These are phyloP conservation scores for Colletotrichum cuscutae DNA, from an alignment of 2,329 filamentous ascomycete genomes.

Conservation along the genomic window DNA sequence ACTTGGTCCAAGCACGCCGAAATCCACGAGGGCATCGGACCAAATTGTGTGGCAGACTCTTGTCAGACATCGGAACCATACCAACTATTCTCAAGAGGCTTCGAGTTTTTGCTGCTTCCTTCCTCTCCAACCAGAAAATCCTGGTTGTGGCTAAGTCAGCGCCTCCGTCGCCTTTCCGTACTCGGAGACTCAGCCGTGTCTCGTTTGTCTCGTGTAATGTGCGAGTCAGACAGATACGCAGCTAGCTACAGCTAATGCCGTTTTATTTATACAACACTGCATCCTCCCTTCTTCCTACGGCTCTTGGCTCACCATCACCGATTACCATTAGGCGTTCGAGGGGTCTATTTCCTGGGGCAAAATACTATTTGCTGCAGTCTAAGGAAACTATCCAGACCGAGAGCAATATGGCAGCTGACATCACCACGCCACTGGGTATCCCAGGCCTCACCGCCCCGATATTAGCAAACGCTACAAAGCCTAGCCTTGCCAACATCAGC, in stretches of 20 bases:
- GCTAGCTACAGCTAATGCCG: background rate
- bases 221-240: slow-evolving; percentile 14
- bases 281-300: background rate
- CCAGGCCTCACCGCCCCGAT: slow-evolving; percentile 17
- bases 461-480: slow-evolving; percentile 18
- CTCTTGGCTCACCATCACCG: background rate
- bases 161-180: slow-evolving; percentile 2
- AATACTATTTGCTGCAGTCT: background rate
- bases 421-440: slow-evolving; percentile 16
- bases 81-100: background rate
- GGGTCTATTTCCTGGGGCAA: background rate
- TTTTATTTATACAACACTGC: slow-evolving; percentile 19
- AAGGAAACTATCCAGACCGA: background rate
- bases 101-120: background rate
- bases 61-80: background rate
- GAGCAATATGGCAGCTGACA: slow-evolving; percentile 23
- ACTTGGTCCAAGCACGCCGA: background rate
- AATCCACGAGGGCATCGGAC: background rate
- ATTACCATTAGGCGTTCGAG: background rate
- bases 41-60: background rate
- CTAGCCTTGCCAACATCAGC: slow-evolving; percentile 23
- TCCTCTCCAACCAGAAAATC: background rate
- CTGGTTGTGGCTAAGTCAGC: background rate
- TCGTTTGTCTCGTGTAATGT: background rate
- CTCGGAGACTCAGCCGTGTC: background rate